phyloP scores from a whole-genome alignment of 257 asterid genomes.

The Solanum corneliomulleri region DNA sequence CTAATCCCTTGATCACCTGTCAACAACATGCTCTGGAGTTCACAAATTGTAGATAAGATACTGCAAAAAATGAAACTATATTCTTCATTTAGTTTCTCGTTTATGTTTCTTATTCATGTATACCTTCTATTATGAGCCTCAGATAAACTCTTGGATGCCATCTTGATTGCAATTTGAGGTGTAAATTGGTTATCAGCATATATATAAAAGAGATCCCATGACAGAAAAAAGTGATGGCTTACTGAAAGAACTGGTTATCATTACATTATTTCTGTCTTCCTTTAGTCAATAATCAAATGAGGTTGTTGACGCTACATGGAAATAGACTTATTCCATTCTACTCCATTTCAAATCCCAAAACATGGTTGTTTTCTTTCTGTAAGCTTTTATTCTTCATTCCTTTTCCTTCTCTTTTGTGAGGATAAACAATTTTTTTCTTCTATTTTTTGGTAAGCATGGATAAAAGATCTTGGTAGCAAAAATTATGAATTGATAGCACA shows the following conservation, averaged over 20 bases:
- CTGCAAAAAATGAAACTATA: background rate
- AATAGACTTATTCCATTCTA: background rate
- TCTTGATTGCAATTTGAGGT: background rate
- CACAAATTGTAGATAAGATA: background rate
- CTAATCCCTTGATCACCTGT: constrained; percentile 82
- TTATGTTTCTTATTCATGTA: background rate
- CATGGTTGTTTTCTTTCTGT: background rate
- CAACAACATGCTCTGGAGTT: background rate
- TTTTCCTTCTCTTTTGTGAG: background rate
- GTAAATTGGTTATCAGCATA: background rate
- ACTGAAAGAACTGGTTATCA: background rate
- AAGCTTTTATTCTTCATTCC: background rate
- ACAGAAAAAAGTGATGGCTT: background rate
- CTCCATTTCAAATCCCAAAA: background rate
- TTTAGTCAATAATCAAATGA: background rate
- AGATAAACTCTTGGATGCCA: background rate
- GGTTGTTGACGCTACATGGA: background rate
- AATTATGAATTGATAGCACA: background rate
- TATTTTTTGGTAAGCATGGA: background rate
- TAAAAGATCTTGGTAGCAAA: background rate
- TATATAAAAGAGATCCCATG: background rate
- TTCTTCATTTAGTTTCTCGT: background rate
- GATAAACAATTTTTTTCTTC: background rate
- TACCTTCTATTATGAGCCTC: background rate
- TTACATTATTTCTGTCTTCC: background rate